A percentile compares a stretch with the other conserved stretches of the same genome.
phyloP scores from a whole-genome alignment of 73 alveolate genomes.

The Tetrahymena thermophila region DNA sequence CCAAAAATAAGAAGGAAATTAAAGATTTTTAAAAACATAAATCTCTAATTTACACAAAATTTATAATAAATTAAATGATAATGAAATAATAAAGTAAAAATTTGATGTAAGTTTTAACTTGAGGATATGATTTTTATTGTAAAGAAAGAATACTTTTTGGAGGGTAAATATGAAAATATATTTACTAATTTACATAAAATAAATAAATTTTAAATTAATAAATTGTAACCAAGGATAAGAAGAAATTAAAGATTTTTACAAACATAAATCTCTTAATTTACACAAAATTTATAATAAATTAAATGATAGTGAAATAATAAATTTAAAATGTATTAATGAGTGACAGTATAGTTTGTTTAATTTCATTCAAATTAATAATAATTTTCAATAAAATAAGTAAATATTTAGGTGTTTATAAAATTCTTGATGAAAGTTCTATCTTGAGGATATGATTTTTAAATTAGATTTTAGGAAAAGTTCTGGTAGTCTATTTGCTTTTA shows the following conservation, averaged over 20 bases:
- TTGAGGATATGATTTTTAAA: neutral
- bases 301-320: neutral
- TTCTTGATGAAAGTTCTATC: constrained; percentile 10
- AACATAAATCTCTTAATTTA: too few species aligned
- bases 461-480: neutral
- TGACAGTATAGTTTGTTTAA: too few species aligned
- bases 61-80: neutral
- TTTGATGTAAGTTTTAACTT: constrained; percentile 5
- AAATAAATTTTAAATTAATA: too few species aligned
- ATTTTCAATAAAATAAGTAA: neutral
- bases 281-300: neutral
- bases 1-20: neutral
- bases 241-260: too few species aligned
- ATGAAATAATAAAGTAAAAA: neutral
- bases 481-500: neutral
- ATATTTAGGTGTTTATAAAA: constrained; percentile 4
- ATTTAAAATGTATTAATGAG: neutral
- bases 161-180: too few species aligned
- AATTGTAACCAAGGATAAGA: neutral
- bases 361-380: neutral
- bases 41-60: neutral
- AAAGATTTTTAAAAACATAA: too few species aligned
- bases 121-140: neutral
- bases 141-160: too few species aligned
- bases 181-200: too few species aligned